phyloP scores from a whole-genome alignment of 768 basidiomycete species.

The Fomitopsis serialis region DNA sequence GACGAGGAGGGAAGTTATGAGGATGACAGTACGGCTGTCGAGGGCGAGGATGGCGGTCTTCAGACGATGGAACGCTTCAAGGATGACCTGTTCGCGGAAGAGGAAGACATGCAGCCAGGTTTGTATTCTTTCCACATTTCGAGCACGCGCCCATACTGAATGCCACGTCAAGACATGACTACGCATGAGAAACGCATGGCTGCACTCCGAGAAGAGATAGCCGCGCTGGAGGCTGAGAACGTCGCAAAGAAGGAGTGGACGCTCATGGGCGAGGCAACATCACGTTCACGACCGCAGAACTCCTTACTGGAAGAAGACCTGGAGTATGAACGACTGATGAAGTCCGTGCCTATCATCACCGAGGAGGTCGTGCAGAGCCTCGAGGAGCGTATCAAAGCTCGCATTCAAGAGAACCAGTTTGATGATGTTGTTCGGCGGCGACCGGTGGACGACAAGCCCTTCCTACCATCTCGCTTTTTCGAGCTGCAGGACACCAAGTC shows the following conservation, averaged over 20 bases:
- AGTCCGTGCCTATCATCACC: conserved; percentile 83
- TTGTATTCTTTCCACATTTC: background rate
- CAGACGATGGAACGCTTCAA: conserved; percentile 66
- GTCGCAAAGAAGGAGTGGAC: conserved; percentile 90
- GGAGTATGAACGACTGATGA: conserved; percentile 89
- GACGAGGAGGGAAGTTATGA: conserved; percentile 8
- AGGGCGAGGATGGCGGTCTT: conserved; percentile 20
- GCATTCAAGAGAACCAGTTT: conserved; percentile 80
- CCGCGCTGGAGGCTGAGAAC: conserved; percentile 79
- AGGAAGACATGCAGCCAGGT: conserved; percentile 33
- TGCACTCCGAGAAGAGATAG: conserved; percentile 72
- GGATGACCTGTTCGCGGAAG: conserved; percentile 74
- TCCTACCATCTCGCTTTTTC: conserved; percentile 84
- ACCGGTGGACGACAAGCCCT: conserved; percentile 76
- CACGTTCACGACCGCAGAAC: conserved; percentile 82
- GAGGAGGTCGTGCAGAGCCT: conserved; percentile 78
- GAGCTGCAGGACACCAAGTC: conserved; percentile 90
- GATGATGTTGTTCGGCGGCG: conserved; percentile 90
- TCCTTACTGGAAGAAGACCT: conserved; percentile 90
- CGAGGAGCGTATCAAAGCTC: conserved; percentile 86
- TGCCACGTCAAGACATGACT: conserved; percentile 47
- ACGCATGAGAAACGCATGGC: conserved; percentile 77
- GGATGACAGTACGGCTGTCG: background rate
- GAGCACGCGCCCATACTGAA: background rate
- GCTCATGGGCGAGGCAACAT: conserved; percentile 83